Base-by-base conservation (phyloP, 2,329 filamentous ascomycete species). In the Neofusicoccum kwambonambiense region DNA sequence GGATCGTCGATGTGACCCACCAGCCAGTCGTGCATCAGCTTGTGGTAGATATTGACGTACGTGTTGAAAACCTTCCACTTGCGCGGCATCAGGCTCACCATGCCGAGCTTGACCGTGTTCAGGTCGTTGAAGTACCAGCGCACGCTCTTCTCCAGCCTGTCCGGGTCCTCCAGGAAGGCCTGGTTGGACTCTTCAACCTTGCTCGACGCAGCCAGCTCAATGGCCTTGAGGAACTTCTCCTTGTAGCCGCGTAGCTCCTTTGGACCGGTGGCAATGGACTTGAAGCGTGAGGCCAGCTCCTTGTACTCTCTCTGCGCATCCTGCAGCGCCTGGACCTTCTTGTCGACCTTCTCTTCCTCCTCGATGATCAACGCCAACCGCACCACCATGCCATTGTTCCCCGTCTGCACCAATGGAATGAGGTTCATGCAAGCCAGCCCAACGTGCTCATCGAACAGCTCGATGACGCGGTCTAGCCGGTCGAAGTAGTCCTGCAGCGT, bases 91-190 rank as follows among this genome's bases (percentile, higher is more conserved):
- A 99, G 83, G 34, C 87, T 87, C 66, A 90, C 87, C 91, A 99
- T 96, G 73, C 95, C 94, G 68, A 96, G 85, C 77, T 94, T 93
- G 74, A 97, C 94, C 3, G 92, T 93, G 77, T 96, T 96, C 42
- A 99, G 85, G 76, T 99, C 94, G 80, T 98, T 97, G 81, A 98
- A 99, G 79, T 89, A 99, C 95, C 95, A 99, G 73, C 91, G 91
- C 79, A 97, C 87, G 69, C 87, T 88, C 81, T 97, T 97, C 68
- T 96, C 91, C 52, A 99, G 83, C 71, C 87, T 88, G 57, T 89
- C 86, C 0, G 95, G 91, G 73, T 98, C 92, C 42, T 90, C 90
- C 62, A 94, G 80, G 76, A 99, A 98, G 52, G 88, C 86, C 62
- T 90, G 86, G 65, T 88, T 87, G 45, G 88, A 86, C 66, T 87